These are phyloP conservation scores for Xerophyta viscosa DNA, from an alignment of 106 monocot species.

Conservation along the genomic window DNA sequence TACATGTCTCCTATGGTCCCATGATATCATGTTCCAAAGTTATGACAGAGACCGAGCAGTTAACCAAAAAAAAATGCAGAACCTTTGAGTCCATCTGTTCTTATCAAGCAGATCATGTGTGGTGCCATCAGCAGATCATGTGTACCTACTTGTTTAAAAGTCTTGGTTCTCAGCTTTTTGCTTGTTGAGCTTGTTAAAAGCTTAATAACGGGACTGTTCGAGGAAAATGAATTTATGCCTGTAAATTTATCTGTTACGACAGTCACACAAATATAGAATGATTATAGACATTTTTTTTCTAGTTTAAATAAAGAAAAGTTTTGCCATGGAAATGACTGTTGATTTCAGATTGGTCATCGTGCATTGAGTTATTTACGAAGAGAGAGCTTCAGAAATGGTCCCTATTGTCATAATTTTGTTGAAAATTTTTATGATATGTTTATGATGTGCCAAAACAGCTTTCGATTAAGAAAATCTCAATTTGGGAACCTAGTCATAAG, in stretches of 20 bases:
- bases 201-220: too few species aligned
- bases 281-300: too few species aligned
- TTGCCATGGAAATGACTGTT: too few species aligned
- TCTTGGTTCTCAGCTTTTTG: too few species aligned
- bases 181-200: too few species aligned
- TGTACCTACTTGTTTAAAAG: slow-evolving; percentile 1
- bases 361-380: neutral
- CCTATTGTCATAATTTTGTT: neutral
- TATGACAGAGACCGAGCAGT: neutral
- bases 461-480: neutral
- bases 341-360: neutral
- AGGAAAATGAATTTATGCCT: too few species aligned
- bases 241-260: too few species aligned
- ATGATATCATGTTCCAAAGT: too few species aligned
- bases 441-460: neutral
- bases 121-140: neutral
- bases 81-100: neutral
- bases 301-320: too few species aligned
- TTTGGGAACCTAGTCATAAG: neutral
- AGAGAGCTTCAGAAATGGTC: neutral
- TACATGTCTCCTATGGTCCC: too few species aligned
- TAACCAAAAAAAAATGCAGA: neutral
- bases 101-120: neutral
- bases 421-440: neutral
- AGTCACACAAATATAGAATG: too few species aligned